These are phyloP conservation scores for Cucurbita pepo DNA, from an alignment of 306 rosid species.

Conservation along the genomic window DNA sequence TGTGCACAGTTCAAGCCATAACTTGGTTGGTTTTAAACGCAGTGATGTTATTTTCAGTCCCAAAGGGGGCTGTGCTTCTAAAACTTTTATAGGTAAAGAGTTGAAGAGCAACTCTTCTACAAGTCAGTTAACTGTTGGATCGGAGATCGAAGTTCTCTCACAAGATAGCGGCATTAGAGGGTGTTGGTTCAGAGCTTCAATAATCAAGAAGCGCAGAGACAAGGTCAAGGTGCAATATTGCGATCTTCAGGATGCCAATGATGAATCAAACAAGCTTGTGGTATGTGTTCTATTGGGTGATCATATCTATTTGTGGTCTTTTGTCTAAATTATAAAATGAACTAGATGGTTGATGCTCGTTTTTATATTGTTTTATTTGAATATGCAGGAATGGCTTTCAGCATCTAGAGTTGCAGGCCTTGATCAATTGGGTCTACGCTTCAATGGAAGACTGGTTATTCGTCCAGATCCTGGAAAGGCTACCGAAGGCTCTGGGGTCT, in stretches of 20 bases:
- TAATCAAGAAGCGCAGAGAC: slow-evolving; percentile 43
- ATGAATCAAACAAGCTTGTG: slow-evolving; percentile 64
- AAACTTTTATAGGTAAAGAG: slow-evolving; percentile 8
- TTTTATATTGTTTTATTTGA: not conserved
- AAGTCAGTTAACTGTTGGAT: slow-evolving; percentile 29
- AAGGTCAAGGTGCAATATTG: slow-evolving; percentile 73
- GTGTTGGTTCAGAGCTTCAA: slow-evolving; percentile 73
- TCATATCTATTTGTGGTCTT: not conserved
- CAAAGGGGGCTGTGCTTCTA: slow-evolving; percentile 6
- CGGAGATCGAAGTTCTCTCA: slow-evolving; percentile 65
- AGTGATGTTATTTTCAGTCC: slow-evolving; percentile 10
- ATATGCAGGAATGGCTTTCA: slow-evolving; percentile 60
- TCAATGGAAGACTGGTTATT: slow-evolving; percentile 31
- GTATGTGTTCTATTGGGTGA: slow-evolving; percentile 14
- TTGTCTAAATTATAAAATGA: not conserved
- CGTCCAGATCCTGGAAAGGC: slow-evolving; percentile 29
- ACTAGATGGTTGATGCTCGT: not conserved
- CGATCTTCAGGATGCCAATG: slow-evolving; percentile 59
- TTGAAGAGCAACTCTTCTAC: slow-evolving; percentile 5
- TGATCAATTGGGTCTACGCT: slow-evolving; percentile 40
- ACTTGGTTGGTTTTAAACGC: slow-evolving; percentile 8
- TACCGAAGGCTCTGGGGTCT: slow-evolving; percentile 12
- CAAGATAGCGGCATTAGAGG: slow-evolving; percentile 88
- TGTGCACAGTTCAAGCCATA: not conserved
- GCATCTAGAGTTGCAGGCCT: slow-evolving; percentile 44